Base-by-base conservation (phyloP, 140 eudicot species). In the Flaveria floridana region DNA sequence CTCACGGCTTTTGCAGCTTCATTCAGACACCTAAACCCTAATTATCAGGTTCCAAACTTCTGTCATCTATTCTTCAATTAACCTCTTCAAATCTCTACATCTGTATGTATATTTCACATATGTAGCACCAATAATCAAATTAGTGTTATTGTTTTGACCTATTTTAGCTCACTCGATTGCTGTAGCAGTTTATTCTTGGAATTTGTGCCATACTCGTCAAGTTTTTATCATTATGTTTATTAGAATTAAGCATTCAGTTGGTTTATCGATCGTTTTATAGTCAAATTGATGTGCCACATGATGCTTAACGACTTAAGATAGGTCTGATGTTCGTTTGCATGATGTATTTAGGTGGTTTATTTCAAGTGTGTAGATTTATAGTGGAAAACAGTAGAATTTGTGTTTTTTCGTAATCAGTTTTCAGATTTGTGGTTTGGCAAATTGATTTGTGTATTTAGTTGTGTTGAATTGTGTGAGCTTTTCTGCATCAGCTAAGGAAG, bases 1-100 rank as follows among this genome's bases (percentile, higher is more conserved):
- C 1, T 58, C 3, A 37, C 53, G 2, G 5, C 48, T 37, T 10
- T 37, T 28, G 78, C 78, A 44, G 71, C 48, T 44, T 59, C 7
- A 61, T 23, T 74, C 50, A 13, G 44, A 4, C 19, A 7, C 8
- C 71, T 25, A 50, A 50, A 70, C 75, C 47, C 69, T 64, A 18
- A 14, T 20, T 21, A 6, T 58, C 75, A 67, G 80, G 75, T 76
- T 56, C 46, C 23, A 42, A 67, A 8, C 25, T 68, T 56, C 67
- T 50, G 10, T 19, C 30, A 7, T 23, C 52, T 66, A 3, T 15
- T 52, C 44, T 18, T 51, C 23, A 20, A 50, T 75, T 47, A 62
- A 62, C 1, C 28, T 28, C 12, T 28, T 34, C 2, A 16, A 46
- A 34, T 16, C 20, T 16, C 15, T 74, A 42, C 62, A 50, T 18